These are phyloP conservation scores for Dictyophora rubrovolvata DNA, from an alignment of 768 basidiomycete genomes.

Conservation along the genomic window DNA sequence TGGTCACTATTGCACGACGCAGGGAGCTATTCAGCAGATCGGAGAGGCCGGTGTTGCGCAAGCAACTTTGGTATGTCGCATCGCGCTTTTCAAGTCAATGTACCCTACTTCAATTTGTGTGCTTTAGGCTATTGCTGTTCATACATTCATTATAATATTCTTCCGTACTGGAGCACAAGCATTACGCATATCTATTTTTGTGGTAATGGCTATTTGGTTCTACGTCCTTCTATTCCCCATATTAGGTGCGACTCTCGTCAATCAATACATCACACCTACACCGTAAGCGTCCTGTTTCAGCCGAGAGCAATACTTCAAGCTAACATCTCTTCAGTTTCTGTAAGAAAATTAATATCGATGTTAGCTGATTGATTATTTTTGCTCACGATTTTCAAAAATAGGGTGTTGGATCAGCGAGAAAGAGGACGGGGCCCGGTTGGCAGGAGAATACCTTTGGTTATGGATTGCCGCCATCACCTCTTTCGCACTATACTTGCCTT, in stretches of 20 bases:
- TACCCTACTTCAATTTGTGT: neutral
- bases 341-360: neutral
- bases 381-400: neutral
- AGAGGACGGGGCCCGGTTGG: constrained; percentile 24
- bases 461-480: constrained; percentile 31
- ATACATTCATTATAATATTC: constrained; percentile 30
- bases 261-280: constrained; percentile 1
- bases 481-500: constrained; percentile 23
- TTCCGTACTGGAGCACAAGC: constrained; percentile 8
- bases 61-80: constrained; percentile 27
- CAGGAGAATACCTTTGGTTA: constrained; percentile 36
- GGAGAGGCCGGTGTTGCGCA: constrained; percentile 34
- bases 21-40: constrained; percentile 30
- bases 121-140: constrained; percentile 27
- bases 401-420: constrained; percentile 36
- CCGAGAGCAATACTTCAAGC: neutral
- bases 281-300: neutral
- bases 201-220: neutral
- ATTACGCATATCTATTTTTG: neutral
- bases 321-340: neutral
- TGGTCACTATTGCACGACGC: constrained; percentile 27
- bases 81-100: neutral
- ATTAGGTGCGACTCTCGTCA: neutral
- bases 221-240: neutral
- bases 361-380: neutral